A percentile compares a stretch with the other conserved stretches of the same genome.
phyloP scores from a whole-genome alignment of 441 rosid genomes.

The Croton setiger region DNA sequence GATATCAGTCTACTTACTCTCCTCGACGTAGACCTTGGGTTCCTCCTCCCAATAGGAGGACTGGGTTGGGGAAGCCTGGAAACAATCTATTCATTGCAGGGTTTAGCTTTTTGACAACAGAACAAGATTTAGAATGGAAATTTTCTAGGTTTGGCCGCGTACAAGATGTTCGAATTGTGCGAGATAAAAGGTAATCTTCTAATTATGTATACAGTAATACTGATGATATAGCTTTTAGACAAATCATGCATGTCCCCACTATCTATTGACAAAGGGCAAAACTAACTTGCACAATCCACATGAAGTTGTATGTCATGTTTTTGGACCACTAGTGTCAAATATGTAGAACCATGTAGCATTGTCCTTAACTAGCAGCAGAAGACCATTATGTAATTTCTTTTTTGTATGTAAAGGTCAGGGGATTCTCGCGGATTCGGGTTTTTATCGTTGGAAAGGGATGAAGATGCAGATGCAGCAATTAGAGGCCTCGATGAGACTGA shows the following conservation, averaged over 20 bases:
- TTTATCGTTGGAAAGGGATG: conserved; percentile 27
- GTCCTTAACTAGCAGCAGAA: background rate
- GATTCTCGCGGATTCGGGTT: conserved; percentile 29
- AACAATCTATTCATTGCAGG: conserved; percentile 27
- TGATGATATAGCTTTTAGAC: background rate
- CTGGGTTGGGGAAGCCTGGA: conserved; percentile 28
- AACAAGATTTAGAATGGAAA: conserved; percentile 30
- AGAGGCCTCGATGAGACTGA: conserved; percentile 32
- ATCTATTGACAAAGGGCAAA: background rate
- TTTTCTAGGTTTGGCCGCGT: conserved; percentile 30
- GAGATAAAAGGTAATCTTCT: conserved; percentile 23
- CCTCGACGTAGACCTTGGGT: conserved; percentile 26
- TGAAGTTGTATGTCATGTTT: background rate
- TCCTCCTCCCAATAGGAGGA: conserved; percentile 25
- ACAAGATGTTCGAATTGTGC: conserved; percentile 27
- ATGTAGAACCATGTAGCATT: background rate
- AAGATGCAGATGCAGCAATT: conserved; percentile 28
- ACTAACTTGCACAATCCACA: background rate
- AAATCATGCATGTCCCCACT: background rate
- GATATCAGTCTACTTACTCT: conserved; percentile 16
- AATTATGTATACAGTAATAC: background rate
- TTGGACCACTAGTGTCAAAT: background rate
- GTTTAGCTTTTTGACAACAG: conserved; percentile 28
- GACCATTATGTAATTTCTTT: background rate
- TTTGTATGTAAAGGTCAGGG: conserved; percentile 19